phyloP scores from a whole-genome alignment of 495 filamentous ascomycete genomes.

The Hyphodiscus hymeniophilus region DNA sequence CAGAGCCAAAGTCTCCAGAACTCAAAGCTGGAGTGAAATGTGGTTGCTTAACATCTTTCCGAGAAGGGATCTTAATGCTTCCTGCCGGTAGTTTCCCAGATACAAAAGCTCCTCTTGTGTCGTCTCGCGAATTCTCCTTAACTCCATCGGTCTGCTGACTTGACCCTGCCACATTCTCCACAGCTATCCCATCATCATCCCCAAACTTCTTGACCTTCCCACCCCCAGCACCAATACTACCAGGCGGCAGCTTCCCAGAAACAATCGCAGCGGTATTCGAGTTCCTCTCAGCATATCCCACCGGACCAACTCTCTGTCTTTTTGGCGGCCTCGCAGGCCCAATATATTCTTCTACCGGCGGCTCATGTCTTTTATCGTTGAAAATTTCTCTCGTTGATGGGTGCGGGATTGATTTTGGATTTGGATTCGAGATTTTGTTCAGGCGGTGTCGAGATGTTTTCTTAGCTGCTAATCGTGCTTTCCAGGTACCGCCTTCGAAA shows the following conservation, averaged over 20 bases:
- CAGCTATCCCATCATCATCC: constrained; percentile 12
- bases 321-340: constrained; percentile 16
- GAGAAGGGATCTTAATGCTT: constrained; percentile 20
- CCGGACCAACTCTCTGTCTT: constrained; percentile 18
- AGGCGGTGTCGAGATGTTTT: constrained; percentile 51
- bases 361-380: constrained; percentile 15
- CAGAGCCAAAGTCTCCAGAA: constrained; percentile 13
- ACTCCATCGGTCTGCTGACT: constrained; percentile 7
- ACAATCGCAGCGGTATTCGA: constrained; percentile 9
- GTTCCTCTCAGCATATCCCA: constrained; percentile 5
- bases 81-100: constrained; percentile 21
- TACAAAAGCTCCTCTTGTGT: constrained; percentile 16
- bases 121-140: too few relatives aligned
- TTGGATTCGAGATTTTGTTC: constrained; percentile 18
- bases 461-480: constrained; percentile 74
- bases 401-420: not conserved
- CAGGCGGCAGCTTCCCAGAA: constrained; percentile 16
- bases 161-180: too few relatives aligned
- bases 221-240: constrained; percentile 2
- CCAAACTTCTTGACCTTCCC: not conserved
- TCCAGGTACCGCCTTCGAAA: constrained; percentile 88
- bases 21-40: constrained; percentile 16
- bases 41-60: constrained; percentile 14
- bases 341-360: constrained; percentile 16
- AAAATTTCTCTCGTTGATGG: constrained; percentile 13